Percentiles rank a stretch among this genome's conserved stretches.
These are phyloP conservation scores for Lanmaoa pseudosensibilis DNA, from an alignment of 768 basidiomycete genomes.

Conservation along the genomic window DNA sequence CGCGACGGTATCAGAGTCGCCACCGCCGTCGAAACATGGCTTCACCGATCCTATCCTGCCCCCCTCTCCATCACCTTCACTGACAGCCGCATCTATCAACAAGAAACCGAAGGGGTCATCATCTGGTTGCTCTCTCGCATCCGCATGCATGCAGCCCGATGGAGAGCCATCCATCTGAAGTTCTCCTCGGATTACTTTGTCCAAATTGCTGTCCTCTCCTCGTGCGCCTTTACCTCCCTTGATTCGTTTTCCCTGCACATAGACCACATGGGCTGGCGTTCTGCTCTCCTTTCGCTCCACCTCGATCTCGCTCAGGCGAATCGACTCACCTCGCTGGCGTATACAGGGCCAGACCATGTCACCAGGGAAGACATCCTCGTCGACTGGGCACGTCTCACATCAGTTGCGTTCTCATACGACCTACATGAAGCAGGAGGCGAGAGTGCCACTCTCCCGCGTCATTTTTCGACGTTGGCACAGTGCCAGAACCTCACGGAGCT, in stretches of 20 bases:
- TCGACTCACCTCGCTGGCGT: constrained; percentile 23
- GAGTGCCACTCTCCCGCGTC: constrained; percentile 19
- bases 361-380: constrained; percentile 23
- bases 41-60: constrained; percentile 19
- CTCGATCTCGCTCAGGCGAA: constrained; percentile 21
- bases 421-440: constrained; percentile 27
- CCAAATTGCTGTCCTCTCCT: constrained; percentile 16
- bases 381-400: constrained; percentile 27
- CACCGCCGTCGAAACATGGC: constrained; percentile 23
- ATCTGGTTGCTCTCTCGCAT: constrained; percentile 22
- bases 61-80: constrained; percentile 27
- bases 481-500: constrained; percentile 25
- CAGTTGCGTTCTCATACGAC: constrained; percentile 25
- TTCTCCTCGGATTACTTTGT: constrained; percentile 30
- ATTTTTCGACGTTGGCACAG: constrained; percentile 15
- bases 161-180: constrained; percentile 28
- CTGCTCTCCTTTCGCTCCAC: constrained; percentile 17
- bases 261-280: constrained; percentile 32
- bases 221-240: constrained; percentile 23
- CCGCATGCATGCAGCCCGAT: constrained; percentile 18
- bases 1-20: constrained; percentile 17
- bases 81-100: constrained; percentile 28
- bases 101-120: constrained; percentile 23
- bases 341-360: constrained; percentile 26
- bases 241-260: constrained; percentile 23